These are phyloP conservation scores for Cladorrhinum samala DNA, from an alignment of 495 filamentous ascomycete species.

Conservation along the genomic window DNA sequence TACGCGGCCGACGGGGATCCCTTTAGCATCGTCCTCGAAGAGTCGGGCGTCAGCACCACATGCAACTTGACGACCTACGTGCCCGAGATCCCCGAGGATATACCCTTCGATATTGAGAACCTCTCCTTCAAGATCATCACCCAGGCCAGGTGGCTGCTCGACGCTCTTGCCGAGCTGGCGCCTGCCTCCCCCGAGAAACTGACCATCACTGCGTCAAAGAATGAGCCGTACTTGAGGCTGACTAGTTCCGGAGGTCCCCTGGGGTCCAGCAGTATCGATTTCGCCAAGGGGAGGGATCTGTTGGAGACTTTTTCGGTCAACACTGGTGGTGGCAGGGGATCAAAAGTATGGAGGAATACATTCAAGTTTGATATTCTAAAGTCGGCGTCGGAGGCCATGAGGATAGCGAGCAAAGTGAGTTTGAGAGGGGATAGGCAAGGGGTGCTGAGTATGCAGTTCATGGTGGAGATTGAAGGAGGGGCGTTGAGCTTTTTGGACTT, in stretches of 20 bases:
- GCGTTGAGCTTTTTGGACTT: conserved; percentile 42
- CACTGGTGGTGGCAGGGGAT: conserved; percentile 16
- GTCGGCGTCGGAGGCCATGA: conserved; percentile 80
- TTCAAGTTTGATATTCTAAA: conserved; percentile 85
- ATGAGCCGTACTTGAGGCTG: conserved; percentile 66
- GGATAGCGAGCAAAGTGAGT: conserved; percentile 83
- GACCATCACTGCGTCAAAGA: conserved; percentile 57
- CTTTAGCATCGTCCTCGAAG: conserved; percentile 73
- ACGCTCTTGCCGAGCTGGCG: conserved; percentile 78
- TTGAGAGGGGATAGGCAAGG: conserved; percentile 80
- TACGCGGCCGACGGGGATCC: conserved; percentile 68
- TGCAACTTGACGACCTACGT: conserved; percentile 92
- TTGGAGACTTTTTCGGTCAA: conserved; percentile 70
- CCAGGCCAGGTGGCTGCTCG: conserved; percentile 73
- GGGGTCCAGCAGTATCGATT: conserved; percentile 78
- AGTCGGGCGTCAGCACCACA: conserved; percentile 79
- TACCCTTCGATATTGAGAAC: conserved; percentile 73
- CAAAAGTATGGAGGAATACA: conserved; percentile 40
- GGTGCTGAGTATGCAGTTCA: conserved; percentile 90
- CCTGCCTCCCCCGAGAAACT: conserved; percentile 57
- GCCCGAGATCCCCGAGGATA: conserved; percentile 59
- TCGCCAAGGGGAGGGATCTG: conserved; percentile 64
- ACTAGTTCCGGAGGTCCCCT: conserved; percentile 61
- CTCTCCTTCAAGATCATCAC: conserved; percentile 92
- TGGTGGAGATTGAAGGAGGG: conserved; percentile 70